Evolutionary conservation across 129 eudicot species (phyloP).

Genomic region (Flaveria ramosissima): DNA sequence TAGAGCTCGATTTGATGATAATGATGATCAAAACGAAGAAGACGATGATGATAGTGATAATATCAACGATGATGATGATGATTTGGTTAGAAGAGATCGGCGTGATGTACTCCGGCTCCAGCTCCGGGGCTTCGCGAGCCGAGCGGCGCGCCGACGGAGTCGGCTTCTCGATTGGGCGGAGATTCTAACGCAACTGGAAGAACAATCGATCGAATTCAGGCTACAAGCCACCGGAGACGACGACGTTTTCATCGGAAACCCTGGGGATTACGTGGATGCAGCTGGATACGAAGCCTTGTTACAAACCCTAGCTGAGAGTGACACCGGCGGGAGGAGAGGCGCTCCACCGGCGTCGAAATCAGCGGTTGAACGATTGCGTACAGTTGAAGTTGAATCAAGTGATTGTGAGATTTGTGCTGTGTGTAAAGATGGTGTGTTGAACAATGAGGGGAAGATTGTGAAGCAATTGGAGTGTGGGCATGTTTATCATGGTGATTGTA

Average conservation of each 20-base stretch:
- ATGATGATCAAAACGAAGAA: not conserved
- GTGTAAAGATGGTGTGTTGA: conserved; percentile 57
- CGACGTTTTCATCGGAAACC: conserved; percentile 63
- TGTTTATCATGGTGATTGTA: conserved; percentile 74
- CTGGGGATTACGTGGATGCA: conserved; percentile 90
- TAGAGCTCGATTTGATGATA: not conserved
- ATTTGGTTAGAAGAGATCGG: conserved; percentile 33
- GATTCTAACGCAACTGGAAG: conserved; percentile 76
- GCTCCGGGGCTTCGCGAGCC: conserved; percentile 55
- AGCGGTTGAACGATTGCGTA: conserved; percentile 48
- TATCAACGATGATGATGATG: conserved; percentile 1
- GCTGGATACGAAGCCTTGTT: conserved; percentile 83
- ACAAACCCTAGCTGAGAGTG: conserved; percentile 78
- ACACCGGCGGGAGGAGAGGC: conserved; percentile 60
- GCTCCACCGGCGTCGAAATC: conserved; percentile 83
- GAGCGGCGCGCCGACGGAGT: conserved; percentile 49
- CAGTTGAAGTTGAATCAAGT: conserved; percentile 38
- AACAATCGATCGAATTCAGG: conserved; percentile 77
- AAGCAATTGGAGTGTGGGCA: conserved; percentile 77
- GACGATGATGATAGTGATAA: not conserved
- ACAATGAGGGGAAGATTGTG: conserved; percentile 17
- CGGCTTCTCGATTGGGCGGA: conserved; percentile 84
- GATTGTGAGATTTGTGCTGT: conserved; percentile 52
- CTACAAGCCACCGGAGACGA: conserved; percentile 48
- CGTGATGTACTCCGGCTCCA: conserved; percentile 54